Conservation (phyloP, 202 grass and related monocot species). For the Brachypodium distachyon region DNA sequence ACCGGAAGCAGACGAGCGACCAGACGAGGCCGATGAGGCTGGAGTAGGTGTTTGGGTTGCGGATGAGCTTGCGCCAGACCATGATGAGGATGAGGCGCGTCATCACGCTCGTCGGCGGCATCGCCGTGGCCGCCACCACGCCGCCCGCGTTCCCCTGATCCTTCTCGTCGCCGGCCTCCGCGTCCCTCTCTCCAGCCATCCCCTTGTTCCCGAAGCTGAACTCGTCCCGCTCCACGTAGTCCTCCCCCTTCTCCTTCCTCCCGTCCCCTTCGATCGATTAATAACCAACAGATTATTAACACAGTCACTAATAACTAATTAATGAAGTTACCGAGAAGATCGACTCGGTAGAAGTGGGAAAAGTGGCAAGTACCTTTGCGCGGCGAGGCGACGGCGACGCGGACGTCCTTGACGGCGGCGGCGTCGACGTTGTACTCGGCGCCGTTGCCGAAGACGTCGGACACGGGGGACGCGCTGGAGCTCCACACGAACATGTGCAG, state of each 20-base stretch:
- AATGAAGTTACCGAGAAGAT: neutral
- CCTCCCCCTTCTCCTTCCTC: slow-evolving; percentile 46
- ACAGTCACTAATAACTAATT: neutral
- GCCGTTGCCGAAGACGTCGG: slow-evolving; percentile 79
- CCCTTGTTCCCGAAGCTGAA: slow-evolving; percentile 85
- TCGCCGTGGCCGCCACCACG: slow-evolving; percentile 18
- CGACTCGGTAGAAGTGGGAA: neutral
- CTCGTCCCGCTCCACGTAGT: slow-evolving; percentile 55
- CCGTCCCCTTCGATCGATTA: slow-evolving; percentile 35
- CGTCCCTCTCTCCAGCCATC: slow-evolving; percentile 27
- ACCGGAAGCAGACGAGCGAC: slow-evolving; percentile 97
- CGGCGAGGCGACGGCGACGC: slow-evolving; percentile 68
- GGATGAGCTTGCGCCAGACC: slow-evolving; percentile 99
- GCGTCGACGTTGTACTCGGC: slow-evolving; percentile 64
- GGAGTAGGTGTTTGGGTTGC: slow-evolving; percentile 99
- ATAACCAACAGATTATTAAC: neutral
- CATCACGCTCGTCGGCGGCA: slow-evolving; percentile 98
- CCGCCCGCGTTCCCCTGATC: slow-evolving; percentile 17
- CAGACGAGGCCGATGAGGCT: slow-evolving; percentile 90
- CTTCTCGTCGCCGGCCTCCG: slow-evolving; percentile 63
- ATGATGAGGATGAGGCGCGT: slow-evolving; percentile 96
- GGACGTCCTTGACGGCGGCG: slow-evolving; percentile 61
- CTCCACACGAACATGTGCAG: slow-evolving; percentile 99
- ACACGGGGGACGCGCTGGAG: slow-evolving; percentile 93
- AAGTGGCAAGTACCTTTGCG: slow-evolving; percentile 48